These are phyloP conservation scores for Fragaria vesca DNA, from an alignment of 306 rosid species.

Conservation along the genomic window DNA sequence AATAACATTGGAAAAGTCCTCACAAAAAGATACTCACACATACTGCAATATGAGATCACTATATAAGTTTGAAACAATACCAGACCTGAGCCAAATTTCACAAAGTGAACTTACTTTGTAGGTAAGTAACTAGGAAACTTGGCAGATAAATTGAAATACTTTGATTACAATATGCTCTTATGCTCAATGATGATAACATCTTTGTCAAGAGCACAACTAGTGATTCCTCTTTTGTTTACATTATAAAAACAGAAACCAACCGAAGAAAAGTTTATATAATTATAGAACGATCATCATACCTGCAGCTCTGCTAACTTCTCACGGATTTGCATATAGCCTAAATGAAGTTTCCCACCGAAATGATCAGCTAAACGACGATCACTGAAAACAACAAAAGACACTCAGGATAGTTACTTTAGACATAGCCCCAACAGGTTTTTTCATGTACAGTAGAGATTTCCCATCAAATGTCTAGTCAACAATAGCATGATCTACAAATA, in stretches of 20 bases:
- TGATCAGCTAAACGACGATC: conserved; percentile 99
- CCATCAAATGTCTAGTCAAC: conserved; percentile 53
- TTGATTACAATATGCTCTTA: not conserved
- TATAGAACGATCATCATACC: conserved; percentile 44
- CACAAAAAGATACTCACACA: conserved; percentile 34
- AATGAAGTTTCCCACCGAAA: conserved; percentile 99
- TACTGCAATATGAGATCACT: conserved; percentile 31
- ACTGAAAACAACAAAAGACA: conserved; percentile 54
- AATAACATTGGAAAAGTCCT: conserved; percentile 2
- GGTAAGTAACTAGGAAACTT: conserved; percentile 15
- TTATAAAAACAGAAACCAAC: not conserved
- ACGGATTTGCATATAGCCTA: conserved; percentile 98
- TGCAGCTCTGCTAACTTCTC: conserved; percentile 93
- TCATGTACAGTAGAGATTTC: conserved; percentile 40
- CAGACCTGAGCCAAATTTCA: conserved; percentile 48
- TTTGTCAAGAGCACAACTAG: not conserved
- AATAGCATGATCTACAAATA: conserved; percentile 87
- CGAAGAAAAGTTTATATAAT: conserved; percentile 2
- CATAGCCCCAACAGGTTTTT: conserved; percentile 19
- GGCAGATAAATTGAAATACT: conserved; percentile 4
- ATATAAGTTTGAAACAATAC: conserved; percentile 40
- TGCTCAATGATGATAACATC: not conserved
- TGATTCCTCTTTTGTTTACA: conserved; percentile 7
- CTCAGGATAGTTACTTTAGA: conserved; percentile 33
- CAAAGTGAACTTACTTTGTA: conserved; percentile 23